phyloP scores from a whole-genome alignment of 768 basidiomycete species.

The Leccinum longicurvipes region DNA sequence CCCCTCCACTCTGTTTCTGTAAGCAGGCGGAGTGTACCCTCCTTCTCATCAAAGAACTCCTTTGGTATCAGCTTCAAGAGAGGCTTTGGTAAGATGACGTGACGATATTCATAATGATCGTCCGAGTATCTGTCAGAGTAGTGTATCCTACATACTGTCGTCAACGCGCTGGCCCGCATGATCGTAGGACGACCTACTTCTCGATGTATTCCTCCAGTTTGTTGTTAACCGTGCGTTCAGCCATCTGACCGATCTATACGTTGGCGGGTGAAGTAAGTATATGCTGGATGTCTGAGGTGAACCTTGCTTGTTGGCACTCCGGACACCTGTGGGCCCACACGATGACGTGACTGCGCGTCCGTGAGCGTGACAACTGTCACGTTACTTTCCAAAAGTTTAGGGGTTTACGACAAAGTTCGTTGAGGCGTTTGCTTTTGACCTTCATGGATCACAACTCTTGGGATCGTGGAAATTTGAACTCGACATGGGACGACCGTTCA shows the following conservation, averaged over 20 bases:
- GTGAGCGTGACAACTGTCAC: conserved; percentile 29
- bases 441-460: conserved; percentile 16
- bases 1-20: conserved; percentile 92
- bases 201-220: conserved; percentile 76
- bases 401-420: background rate
- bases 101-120: conserved; percentile 91
- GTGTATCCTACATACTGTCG: conserved; percentile 57
- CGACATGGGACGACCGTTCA: background rate
- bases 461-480: background rate
- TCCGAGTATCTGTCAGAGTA: conserved; percentile 93
- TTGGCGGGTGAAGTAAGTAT: conserved; percentile 5
- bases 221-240: conserved; percentile 40
- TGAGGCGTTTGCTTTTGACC: conserved; percentile 3
- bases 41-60: conserved; percentile 72
- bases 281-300: background rate
- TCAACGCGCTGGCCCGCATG: conserved; percentile 16
- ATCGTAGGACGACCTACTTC: conserved; percentile 47
- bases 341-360: conserved; percentile 24
- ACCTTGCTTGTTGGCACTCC: background rate
- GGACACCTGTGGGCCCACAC: background rate
- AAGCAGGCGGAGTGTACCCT: conserved; percentile 77
- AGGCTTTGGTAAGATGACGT: conserved; percentile 94
- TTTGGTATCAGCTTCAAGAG: conserved; percentile 93
- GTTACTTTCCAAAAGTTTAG: background rate
- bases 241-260: conserved; percentile 20